Evolutionary conservation across 306 rosid species (phyloP), one percentile per base, ranked within the genome.

Genomic region (Pueraria montana): DNA sequence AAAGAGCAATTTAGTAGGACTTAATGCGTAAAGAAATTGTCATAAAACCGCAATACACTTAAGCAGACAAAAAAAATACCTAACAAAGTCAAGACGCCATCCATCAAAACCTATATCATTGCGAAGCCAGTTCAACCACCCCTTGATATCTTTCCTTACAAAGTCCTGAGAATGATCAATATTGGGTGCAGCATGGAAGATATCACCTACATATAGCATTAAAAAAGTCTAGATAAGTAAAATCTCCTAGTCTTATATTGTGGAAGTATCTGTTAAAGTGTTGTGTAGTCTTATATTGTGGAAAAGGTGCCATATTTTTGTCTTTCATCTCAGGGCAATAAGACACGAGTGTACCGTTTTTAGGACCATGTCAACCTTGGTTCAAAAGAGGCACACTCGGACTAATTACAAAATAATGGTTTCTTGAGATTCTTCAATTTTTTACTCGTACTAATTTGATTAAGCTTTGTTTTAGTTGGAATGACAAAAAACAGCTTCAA

Each of bases 131-230:
- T 91, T 86, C 84, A 92, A 64, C 97, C 94, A 92, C 66, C 52
- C 87, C 82, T 86, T 91, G 78, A 92, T 89, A 85, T 92, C 97
- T 20, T 67, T 89, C 46, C 91, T 81, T 64, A 92, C 95, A 45
- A 92, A 92, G 42, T 91, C 88, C 85, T 89, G 91, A 43, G 97
- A 91, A 82, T 92, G 97, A 84, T 92, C 97, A 87, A 92, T 42
- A 86, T 92, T 92, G 76, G 97, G 97, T 85, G 94, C 97, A 40
- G 93, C 97, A 82, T 91, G 95, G 85, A 92, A 92, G 49, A 89
- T 82, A 67, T 92, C 97, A 64, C 97, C 97, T 92, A 81, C 77
- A 74, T 34, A 81, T 43, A 82, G 36, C 78, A 86, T 80, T n/a
- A 17, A 24, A 58, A 70, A 49, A 11, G 78, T 72, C 18, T 56